A percentile compares a stretch with the other conserved stretches of the same genome.
Conservation (phyloP, 768 basidiomycete species). For the Erythrobasidium yunnanense region DNA sequence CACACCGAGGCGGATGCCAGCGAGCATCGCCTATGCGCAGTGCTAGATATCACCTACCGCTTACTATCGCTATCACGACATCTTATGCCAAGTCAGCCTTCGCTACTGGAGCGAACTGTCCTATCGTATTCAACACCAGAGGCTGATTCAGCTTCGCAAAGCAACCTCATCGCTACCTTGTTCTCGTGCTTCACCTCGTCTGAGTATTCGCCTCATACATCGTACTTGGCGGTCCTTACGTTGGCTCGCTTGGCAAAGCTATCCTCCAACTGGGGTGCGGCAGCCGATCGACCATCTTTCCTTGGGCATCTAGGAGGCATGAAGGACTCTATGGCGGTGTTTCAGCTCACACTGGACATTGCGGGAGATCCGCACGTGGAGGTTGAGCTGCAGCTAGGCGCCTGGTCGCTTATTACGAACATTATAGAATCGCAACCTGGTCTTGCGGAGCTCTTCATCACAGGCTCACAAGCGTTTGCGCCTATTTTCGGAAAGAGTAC, state of each 20-base stretch:
- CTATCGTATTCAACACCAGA: conserved; percentile 22
- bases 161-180: conserved; percentile 17
- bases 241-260: conserved; percentile 17
- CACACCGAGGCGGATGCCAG: too few species aligned
- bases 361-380: conserved; percentile 23
- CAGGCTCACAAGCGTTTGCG: conserved; percentile 50
- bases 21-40: conserved; percentile 58
- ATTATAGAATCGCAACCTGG: conserved; percentile 80
- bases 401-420: conserved; percentile 73
- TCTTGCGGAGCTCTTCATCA: conserved; percentile 63
- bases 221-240: conserved; percentile 19
- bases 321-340: conserved; percentile 48
- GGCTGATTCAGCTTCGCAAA: not conserved
- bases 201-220: not conserved
- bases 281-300: conserved; percentile 55
- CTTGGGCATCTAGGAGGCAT: conserved; percentile 67
- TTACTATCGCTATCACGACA: conserved; percentile 58
- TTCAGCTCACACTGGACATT: conserved; percentile 25
- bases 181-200: not conserved
- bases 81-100: conserved; percentile 41
- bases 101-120: conserved; percentile 56
- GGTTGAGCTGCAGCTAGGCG: conserved; percentile 52
- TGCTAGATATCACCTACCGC: conserved; percentile 54
- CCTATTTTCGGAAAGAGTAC: conserved; percentile 32
- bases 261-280: not conserved